Evolutionary conservation across 352 stramenopile species (phyloP).

Genomic region (Globisporangium paroecandrum): DNA sequence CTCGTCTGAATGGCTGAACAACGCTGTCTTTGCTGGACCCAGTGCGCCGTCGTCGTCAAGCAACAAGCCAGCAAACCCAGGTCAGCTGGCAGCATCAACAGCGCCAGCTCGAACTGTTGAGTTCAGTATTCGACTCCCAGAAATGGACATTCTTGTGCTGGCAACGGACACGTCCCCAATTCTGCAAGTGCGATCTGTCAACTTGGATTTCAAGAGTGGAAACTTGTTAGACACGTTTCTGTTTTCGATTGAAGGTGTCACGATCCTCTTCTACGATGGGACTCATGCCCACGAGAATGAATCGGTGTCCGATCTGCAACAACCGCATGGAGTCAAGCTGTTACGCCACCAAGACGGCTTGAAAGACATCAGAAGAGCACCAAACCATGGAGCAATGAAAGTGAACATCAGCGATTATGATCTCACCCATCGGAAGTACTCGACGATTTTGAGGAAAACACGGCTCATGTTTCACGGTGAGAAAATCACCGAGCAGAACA

Average conservation of each 20-base stretch:
- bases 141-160: slow-evolving; percentile 64
- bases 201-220: slow-evolving; percentile 51
- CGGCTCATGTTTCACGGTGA: slow-evolving; percentile 60
- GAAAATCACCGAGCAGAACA: slow-evolving; percentile 40
- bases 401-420: slow-evolving; percentile 32
- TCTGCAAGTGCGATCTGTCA: slow-evolving; percentile 50
- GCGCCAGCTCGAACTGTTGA: slow-evolving; percentile 29
- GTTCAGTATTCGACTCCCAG: slow-evolving; percentile 51
- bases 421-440: slow-evolving; percentile 40
- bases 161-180: slow-evolving; percentile 63
- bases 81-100: not conserved
- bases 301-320: not conserved
- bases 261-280: slow-evolving; percentile 63
- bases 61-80: not conserved
- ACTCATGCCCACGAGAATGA: not conserved
- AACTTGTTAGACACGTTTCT: slow-evolving; percentile 49
- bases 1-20: slow-evolving; percentile 53
- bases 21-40: slow-evolving; percentile 36
- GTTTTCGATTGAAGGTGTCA: slow-evolving; percentile 51
- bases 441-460: slow-evolving; percentile 57
- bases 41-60: not conserved
- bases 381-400: slow-evolving; percentile 8
- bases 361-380: slow-evolving; percentile 15
- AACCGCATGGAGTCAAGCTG: not conserved
- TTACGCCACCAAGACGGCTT: slow-evolving; percentile 16